Evolutionary conservation across 129 eudicot species (phyloP), one percentile per base, ranked within the genome.

Genomic region (Flaveria sonorensis): DNA sequence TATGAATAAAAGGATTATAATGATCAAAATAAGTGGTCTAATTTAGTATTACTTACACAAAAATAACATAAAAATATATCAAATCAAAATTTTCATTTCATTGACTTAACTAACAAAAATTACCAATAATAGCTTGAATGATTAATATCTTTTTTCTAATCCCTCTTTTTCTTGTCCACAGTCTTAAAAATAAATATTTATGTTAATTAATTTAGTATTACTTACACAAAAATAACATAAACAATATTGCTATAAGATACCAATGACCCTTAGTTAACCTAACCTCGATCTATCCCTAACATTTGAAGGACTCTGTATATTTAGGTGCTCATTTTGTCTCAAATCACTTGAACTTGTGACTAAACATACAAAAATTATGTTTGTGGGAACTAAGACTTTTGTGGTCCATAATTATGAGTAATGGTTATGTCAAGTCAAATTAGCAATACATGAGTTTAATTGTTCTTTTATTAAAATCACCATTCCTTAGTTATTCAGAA

Each of bases 331-430:
- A 79, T 62, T 61, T 48, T 71, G 83, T 62, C 7, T 63, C 67
- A 60, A 24, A 23, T 40, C 73, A 62, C 47, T 76, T 64, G 64
- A 65, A 51, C 62, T 79, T 71, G 50, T 36, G 77, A 71, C 78
- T 77, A 71, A 63, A 72, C 83, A 51, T 18, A 60, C 39, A 20
- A 46, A 63, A 48, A 39, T 65, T 62, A 79, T 79, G 73, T 77
- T 50, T 40, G 69, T 23, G 26, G 16, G 61, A 43, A 68, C 48
- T 79, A 79, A 11, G 20, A 16, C 24, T 55, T 67, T 24, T 36
- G 71, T 71, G 83, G 72, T 72, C 56, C 39, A 72, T 72, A 69
- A 40, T 67, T 28, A 40, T 4, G 42, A 15, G 8, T 77, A 24
- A 16, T 68, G 46, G 46, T 52, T 39, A 55, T 77, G 68, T 68